Percentiles rank a stretch among this genome's conserved stretches.
Evolutionary conservation across 2,329 filamentous ascomycete genomes (phyloP).

Genomic region (Plectosphaerella cucumerina): DNA sequence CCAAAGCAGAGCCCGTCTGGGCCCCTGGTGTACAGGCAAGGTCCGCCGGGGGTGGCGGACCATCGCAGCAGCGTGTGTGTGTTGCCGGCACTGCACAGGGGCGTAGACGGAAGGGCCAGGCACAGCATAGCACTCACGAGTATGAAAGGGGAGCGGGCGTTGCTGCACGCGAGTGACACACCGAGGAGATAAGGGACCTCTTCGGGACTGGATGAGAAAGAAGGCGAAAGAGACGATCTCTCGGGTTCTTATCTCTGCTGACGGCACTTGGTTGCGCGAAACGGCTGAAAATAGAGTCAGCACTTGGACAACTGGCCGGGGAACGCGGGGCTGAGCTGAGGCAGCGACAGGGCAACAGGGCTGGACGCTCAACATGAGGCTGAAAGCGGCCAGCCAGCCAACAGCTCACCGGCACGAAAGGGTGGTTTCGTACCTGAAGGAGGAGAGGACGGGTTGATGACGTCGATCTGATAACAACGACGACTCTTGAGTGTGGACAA

Average conservation of each 20-base stretch:
- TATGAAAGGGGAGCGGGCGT: too few species aligned
- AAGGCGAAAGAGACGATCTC: neutral
- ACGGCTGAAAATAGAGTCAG: conserved; percentile 1
- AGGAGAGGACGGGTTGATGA: neutral
- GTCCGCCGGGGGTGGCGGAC: too few species aligned
- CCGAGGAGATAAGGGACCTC: neutral
- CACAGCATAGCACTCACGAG: too few species aligned
- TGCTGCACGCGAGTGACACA: too few species aligned
- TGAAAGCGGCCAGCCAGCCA: neutral
- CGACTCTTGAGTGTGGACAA: neutral
- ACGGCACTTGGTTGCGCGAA: neutral
- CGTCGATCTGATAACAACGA: neutral
- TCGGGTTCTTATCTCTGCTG: conserved; percentile 2
- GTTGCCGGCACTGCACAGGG: too few species aligned
- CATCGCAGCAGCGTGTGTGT: too few species aligned
- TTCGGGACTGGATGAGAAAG: neutral
- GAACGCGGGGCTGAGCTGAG: neutral
- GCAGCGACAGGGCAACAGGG: neutral
- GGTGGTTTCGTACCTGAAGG: too few species aligned
- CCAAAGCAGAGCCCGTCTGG: too few species aligned
- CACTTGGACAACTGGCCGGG: too few species aligned
- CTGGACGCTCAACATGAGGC: neutral
- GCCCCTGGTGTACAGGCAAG: too few species aligned
- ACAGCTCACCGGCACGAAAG: too few species aligned
- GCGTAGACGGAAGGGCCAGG: too few species aligned